Base-by-base conservation (phyloP, 257 asterid genomes). In the Nicotiana otophora region DNA sequence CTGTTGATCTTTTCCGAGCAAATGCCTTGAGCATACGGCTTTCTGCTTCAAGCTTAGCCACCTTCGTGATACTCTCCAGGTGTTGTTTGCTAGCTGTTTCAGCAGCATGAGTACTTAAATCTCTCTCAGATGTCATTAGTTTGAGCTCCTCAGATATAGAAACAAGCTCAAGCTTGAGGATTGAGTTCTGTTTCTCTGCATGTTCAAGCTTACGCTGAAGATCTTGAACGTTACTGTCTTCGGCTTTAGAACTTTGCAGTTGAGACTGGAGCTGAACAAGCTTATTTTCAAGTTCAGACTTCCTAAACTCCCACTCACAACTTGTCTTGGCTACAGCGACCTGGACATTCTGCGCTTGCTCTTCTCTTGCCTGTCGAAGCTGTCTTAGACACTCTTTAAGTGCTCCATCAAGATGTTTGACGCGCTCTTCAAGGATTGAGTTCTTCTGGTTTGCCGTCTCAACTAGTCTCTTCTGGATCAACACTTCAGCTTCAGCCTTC, bases 351-450 rank as follows among this genome's bases (percentile, higher is more conserved):
- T 91, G 90, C 83, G 92, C 97, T 78, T 93, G 95, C 61, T 96
- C 94, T 85, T 95, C 96, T 84, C 94, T 88, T 62, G 93, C 90
- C 83, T 88, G 97, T 46, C 98, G 93, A 83, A 93, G 96, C 83
- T 94, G 98, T 89, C 98, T 91, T 86, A 96, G 80, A 82, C 98
- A 94, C 89, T 95, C 97, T 88, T 92, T 95, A 26, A 95, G 97
- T 65, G 99, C 98, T 84, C 92, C 96, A 65, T 96, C 99, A 39
- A 95, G 95, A 79, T 92, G 95, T 14, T 83, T 86, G 42, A 88
- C 84, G 12, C 93, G 97, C 81, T 91, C 94, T 84, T 91, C 96
- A n/a, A 96, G 98, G 85, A 85, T 87, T 30, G 77, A 68, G 69
- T 91, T 96, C 81, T 91, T 89, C 63, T 89, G 92, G 31, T 83